These are phyloP conservation scores for Trichoderma orchidacearum DNA, from an alignment of 495 filamentous ascomycete genomes.

Conservation along the genomic window DNA sequence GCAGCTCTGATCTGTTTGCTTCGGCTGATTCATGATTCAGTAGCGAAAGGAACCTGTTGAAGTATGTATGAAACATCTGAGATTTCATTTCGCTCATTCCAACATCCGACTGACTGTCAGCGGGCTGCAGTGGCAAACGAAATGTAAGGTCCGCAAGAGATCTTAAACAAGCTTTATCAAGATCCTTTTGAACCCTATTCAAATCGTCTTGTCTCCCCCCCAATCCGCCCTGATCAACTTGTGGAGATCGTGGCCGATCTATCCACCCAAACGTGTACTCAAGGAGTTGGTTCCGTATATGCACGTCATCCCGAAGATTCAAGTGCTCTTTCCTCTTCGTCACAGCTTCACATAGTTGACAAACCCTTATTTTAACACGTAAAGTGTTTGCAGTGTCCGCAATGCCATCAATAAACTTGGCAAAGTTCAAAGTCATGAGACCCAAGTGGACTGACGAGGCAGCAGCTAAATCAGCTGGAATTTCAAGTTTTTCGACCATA, in stretches of 20 bases:
- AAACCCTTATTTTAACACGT: conserved; percentile 52
- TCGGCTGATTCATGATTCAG: conserved; percentile 41
- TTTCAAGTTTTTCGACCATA: conserved; percentile 46
- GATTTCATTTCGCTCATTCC: conserved; percentile 48
- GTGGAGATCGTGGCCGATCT: conserved; percentile 35
- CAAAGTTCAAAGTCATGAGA: conserved; percentile 43
- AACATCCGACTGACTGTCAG: conserved; percentile 46
- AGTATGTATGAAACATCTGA: conserved; percentile 55
- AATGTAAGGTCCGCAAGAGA: conserved; percentile 49
- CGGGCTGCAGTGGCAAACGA: conserved; percentile 47
- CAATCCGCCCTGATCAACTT: conserved; percentile 5
- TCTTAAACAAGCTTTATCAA: conserved; percentile 47
- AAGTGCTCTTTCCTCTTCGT: conserved; percentile 51
- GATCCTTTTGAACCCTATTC: conserved; percentile 40
- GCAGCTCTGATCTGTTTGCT: conserved; percentile 22
- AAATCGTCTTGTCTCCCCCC: conserved; percentile 33
- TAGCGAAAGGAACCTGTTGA: conserved; percentile 46
- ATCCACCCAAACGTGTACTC: conserved; percentile 55
- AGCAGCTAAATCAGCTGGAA: conserved; percentile 40
- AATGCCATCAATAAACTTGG: conserved; percentile 43
- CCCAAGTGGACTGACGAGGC: conserved; percentile 46
- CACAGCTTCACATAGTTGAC: conserved; percentile 48
- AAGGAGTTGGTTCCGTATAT: conserved; percentile 48
- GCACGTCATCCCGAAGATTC: conserved; percentile 50
- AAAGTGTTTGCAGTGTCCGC: conserved; percentile 35